Evolutionary conservation across 768 basidiomycete genomes (phyloP), one percentile per base, ranked within the genome.

Genomic region (Coprinopsis strossmayeri): DNA sequence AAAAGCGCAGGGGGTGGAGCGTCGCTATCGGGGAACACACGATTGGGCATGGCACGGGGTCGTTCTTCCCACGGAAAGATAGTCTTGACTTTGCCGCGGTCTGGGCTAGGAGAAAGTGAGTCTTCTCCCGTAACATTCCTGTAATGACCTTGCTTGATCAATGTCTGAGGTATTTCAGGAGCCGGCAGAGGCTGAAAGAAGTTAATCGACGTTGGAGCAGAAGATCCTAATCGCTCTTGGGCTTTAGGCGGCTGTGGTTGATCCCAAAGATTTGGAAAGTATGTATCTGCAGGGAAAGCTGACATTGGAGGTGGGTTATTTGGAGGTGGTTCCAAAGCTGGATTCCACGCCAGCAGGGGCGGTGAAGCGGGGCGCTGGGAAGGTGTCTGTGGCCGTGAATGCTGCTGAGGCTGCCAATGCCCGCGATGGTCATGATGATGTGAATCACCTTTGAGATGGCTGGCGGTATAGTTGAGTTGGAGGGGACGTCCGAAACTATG

Each of bases 1-100:
- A 73, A 75, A 45, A 66, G 57, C n/a, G 64, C 63, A 9, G 78
- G 76, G 1, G 74, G 71, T 21, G 76, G 81, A 40, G 74, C 69
- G 41, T 84, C 82, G 25, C 76, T 67, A n/a, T 64, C 67, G 24
- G 88, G 91, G 58, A 91, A 91, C 26, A 86, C 77, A 46, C 90
- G 84, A 23, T 72, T 73, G 12, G 88, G 89, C 53, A 73, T 55
- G 41, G 70, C 74, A 26, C 86, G 79, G 11, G 78, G 83, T 56
- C 78, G 77, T 50, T 82, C 77, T 61, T 99, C 95, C 95, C 95
- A 99, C n/a, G 95, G 93, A 64, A 99, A 98, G 27, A 96, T 72
- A 27, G 76, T 69, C 52, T 83, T 84, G 18, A 94, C 78, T 58
- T 87, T 87, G 21, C 66, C 67, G 23, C 70, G 75, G 61, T 93